These are phyloP conservation scores for Paraconiothyrium sp. DNA, from an alignment of 2,329 filamentous ascomycete genomes.

Conservation along the genomic window DNA sequence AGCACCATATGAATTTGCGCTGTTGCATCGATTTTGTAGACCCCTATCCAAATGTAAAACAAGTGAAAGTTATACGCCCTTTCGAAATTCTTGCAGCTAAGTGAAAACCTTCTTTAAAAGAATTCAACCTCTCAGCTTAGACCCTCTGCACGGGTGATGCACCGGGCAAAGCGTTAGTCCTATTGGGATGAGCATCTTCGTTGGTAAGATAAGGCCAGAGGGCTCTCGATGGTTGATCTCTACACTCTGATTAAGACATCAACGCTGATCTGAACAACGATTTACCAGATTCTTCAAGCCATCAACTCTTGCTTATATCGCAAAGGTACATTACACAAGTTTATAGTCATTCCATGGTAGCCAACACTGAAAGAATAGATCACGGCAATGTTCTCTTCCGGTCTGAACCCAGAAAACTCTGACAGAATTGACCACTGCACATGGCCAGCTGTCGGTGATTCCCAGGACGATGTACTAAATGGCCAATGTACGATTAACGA, in stretches of 20 bases:
- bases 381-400: no score
- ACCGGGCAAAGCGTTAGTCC: not conserved
- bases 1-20: no score
- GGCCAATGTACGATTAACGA: no score
- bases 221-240: not conserved
- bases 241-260: not conserved
- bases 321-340: not conserved
- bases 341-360: not conserved
- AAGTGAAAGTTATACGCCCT: no score
- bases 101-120: no score
- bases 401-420: not conserved
- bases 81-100: no score
- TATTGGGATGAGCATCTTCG: not conserved
- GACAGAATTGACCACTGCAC: not conserved
- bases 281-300: not conserved
- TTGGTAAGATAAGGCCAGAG: not conserved
- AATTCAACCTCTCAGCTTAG: not conserved
- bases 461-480: no score
- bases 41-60: no score
- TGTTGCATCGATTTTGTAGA: no score
- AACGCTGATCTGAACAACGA: no score
- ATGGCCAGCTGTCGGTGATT: no score
- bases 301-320: not conserved
- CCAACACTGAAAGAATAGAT: not conserved
- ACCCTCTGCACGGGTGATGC: not conserved